Evolutionary conservation across 768 basidiomycete genomes (phyloP).

Genomic region (Amanita pseudoporphyria): DNA sequence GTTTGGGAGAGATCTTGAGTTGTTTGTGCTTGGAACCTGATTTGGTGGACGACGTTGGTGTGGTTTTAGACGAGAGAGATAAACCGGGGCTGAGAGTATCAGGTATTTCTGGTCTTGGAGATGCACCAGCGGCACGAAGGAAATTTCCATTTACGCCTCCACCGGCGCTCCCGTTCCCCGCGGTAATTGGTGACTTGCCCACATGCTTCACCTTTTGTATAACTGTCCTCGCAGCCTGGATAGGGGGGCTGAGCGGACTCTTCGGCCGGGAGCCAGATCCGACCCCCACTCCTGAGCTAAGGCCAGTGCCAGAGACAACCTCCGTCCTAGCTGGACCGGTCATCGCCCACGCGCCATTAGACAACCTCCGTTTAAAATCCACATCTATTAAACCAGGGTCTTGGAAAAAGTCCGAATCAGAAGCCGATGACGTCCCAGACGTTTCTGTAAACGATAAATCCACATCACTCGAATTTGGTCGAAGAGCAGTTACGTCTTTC

Average conservation of each 20-base stretch:
- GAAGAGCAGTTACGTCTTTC: constrained; percentile 1
- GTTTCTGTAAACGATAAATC: constrained; percentile 6
- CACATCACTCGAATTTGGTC: not conserved
- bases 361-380: constrained; percentile 6
- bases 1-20: constrained; percentile 62
- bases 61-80: not conserved
- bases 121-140: not conserved
- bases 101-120: not conserved
- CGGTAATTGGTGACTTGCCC: not conserved
- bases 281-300: no score
- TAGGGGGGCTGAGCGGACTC: constrained; percentile 1
- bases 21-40: constrained; percentile 45
- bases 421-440: constrained; percentile 17
- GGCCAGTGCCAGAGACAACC: no score
- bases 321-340: not conserved
- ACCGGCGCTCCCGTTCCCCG: not conserved
- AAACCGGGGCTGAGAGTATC: not conserved
- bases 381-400: constrained; percentile 13
- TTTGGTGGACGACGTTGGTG: not conserved
- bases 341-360: not conserved
- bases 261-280: constrained; percentile 5
- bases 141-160: not conserved
- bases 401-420: constrained; percentile 15
- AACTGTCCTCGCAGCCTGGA: constrained; percentile 2
- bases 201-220: constrained; percentile 2